phyloP scores from a whole-genome alignment of 139 green algal species.

The Edaphochlamys debaryana region DNA sequence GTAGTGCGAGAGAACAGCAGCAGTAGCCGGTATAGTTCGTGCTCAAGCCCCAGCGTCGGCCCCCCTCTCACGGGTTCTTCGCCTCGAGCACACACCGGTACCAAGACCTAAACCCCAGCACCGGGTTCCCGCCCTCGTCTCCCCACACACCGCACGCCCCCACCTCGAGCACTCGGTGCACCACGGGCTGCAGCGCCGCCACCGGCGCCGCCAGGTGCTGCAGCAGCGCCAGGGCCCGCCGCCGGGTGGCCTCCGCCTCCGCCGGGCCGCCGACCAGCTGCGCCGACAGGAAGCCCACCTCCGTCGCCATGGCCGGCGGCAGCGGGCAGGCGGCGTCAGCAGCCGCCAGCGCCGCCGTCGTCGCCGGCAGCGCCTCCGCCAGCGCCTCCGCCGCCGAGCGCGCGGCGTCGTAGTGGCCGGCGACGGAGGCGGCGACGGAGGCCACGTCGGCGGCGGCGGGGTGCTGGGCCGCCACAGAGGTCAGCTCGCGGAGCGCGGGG shows the following conservation, averaged over 20 bases:
- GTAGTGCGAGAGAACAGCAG: too few species aligned
- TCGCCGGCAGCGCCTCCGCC: conserved; percentile 31
- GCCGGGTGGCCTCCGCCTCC: conserved; percentile 1
- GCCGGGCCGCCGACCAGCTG: conserved; percentile 29
- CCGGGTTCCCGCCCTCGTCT: too few species aligned
- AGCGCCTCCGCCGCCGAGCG: conserved; percentile 37
- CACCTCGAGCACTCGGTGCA: conserved; percentile 37
- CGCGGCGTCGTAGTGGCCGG: conserved; percentile 2
- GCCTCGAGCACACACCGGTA: too few species aligned
- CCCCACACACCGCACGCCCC: not conserved
- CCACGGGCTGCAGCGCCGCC: conserved; percentile 32
- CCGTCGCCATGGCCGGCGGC: conserved; percentile 1
- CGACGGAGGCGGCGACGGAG: conserved; percentile 26
- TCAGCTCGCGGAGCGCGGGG: conserved; percentile 40
- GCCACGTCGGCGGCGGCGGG: conserved; percentile 40
- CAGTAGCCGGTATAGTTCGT: too few species aligned
- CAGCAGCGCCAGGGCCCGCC: conserved; percentile 37
- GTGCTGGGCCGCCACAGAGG: conserved; percentile 31
- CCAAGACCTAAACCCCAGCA: too few species aligned
- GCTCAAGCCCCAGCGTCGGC: too few species aligned
- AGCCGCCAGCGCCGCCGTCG: conserved; percentile 23
- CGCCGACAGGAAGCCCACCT: conserved; percentile 41
- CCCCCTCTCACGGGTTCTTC: too few species aligned
- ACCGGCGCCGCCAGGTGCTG: conserved; percentile 29
- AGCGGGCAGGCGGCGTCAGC: conserved; percentile 15